These are phyloP conservation scores for Puccinellia tenuiflora DNA, from an alignment of 176 grass and related monocot species.

Conservation along the genomic window DNA sequence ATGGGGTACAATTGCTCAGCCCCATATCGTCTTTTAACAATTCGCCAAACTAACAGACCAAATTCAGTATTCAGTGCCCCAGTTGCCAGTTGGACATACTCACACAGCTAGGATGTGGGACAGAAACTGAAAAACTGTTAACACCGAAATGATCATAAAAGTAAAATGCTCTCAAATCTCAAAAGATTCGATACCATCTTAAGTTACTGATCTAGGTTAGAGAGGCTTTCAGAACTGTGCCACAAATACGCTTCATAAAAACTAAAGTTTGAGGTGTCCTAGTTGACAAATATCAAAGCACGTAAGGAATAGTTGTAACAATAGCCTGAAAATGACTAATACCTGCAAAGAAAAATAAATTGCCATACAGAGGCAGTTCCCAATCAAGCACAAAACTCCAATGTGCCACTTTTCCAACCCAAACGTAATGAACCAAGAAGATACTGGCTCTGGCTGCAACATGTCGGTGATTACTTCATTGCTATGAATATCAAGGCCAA, in stretches of 20 bases:
- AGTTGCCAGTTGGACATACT: neutral
- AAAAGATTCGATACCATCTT: neutral
- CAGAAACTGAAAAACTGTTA: neutral
- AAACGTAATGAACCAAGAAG: slow-evolving; percentile 32
- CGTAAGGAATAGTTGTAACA: neutral
- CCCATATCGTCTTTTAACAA: slow-evolving; percentile 3
- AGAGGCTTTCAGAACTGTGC: neutral
- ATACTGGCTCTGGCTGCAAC: slow-evolving; percentile 53
- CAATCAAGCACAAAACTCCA: slow-evolving; percentile 83
- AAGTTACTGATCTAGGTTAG: neutral
- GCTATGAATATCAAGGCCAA: slow-evolving; percentile 36
- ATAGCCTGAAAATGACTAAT: slow-evolving; percentile 16
- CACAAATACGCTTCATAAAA: neutral
- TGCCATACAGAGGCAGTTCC: slow-evolving; percentile 88
- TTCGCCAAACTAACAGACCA: neutral
- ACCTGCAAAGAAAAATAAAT: slow-evolving; percentile 91
- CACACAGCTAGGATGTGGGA: neutral
- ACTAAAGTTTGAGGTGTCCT: neutral
- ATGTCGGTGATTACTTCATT: slow-evolving; percentile 44
- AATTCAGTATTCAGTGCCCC: neutral
- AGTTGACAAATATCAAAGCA: neutral
- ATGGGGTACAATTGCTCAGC: neutral
- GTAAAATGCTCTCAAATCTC: neutral
- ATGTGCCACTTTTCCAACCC: slow-evolving; percentile 77
- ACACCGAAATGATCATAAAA: neutral